Base-by-base conservation (phyloP, 225 moss, liverwort and hornwort species). In the Marchantia paleacea region DNA sequence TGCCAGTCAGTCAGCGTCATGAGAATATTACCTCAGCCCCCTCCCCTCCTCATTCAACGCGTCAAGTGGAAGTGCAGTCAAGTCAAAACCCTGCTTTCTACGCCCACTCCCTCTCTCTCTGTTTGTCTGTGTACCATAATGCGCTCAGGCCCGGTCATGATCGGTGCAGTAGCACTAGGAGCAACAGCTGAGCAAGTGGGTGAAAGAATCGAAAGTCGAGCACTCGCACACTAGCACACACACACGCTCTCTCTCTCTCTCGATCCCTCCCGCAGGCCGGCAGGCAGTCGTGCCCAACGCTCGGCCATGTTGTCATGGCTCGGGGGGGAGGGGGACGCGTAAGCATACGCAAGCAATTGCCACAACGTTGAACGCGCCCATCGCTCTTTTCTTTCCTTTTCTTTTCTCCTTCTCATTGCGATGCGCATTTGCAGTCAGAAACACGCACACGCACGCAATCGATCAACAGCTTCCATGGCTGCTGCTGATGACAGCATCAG, bases 221-320 rank as follows among this genome's bases (percentile, higher is more conserved):
- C 19, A 63, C 24, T 24, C 62, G 19, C 24, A 18, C 20, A 2
- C 62, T 63, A 24, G 5, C 2, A 39, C 39, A 39, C 39, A 5
- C 39, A 5, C 39, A 39, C 39, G 39, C 39, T 39, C 39, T 39
- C 39, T 39, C 39, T 39, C 39, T 39, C 39, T 39, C 39, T 39
- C 39, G 39, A 39, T 39, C 39, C 39, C 3, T 39, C 39, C 39
- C 39, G 39, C 39, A 39, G 39, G 39, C 39, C 2, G 13, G 26
- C 66, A 66, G 64, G 24, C 28, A 66, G 66, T 66, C 66, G 66
- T 66, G 29, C 29, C 66, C 66, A 29, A 29, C 66, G 28, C 66
- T 66, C 12, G 28, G 66, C 66, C 29, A 29, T 66, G 66, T 0
- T 28, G 66, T 66, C 66, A 20, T 29, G 2, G 28, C n/a, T n/a